phyloP scores from a whole-genome alignment of 257 asterid genomes.

The Rubia yunnanensis region DNA sequence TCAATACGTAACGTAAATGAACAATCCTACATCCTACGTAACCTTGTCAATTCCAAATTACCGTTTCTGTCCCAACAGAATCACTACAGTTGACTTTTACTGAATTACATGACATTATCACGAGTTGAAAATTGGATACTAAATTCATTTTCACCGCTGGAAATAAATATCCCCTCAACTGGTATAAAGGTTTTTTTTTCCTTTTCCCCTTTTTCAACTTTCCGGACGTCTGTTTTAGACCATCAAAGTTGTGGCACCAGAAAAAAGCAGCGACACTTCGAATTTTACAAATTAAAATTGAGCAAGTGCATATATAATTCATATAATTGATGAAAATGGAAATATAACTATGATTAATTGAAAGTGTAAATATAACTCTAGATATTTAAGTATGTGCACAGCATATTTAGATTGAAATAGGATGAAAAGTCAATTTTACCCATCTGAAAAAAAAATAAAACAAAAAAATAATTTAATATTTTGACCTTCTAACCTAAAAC shows the following conservation, averaged over 20 bases:
- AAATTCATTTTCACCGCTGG: not conserved
- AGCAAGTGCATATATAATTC: too few relatives aligned
- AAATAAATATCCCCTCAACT: not conserved
- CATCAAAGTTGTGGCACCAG: conserved; percentile 3
- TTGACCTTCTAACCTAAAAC: too few relatives aligned
- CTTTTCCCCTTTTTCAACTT: not conserved
- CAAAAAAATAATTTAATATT: too few relatives aligned
- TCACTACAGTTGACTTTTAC: not conserved
- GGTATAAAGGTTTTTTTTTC: not conserved
- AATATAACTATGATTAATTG: too few relatives aligned
- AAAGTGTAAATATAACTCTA: too few relatives aligned
- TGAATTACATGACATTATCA: not conserved
- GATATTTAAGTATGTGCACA: too few relatives aligned
- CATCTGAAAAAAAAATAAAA: too few relatives aligned
- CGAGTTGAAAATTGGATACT: not conserved
- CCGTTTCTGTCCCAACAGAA: not conserved
- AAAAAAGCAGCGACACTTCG: not conserved
- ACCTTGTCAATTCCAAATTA: not conserved
- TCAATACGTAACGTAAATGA: too few relatives aligned
- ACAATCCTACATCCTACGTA: not conserved
- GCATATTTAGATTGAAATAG: too few relatives aligned
- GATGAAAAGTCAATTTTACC: too few relatives aligned
- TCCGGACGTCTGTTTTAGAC: not conserved
- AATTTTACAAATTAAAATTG: too few relatives aligned
- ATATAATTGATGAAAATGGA: too few relatives aligned